phyloP scores from a whole-genome alignment of 2,329 filamentous ascomycete genomes.

The Arthrobotrys pseudoclavata region DNA sequence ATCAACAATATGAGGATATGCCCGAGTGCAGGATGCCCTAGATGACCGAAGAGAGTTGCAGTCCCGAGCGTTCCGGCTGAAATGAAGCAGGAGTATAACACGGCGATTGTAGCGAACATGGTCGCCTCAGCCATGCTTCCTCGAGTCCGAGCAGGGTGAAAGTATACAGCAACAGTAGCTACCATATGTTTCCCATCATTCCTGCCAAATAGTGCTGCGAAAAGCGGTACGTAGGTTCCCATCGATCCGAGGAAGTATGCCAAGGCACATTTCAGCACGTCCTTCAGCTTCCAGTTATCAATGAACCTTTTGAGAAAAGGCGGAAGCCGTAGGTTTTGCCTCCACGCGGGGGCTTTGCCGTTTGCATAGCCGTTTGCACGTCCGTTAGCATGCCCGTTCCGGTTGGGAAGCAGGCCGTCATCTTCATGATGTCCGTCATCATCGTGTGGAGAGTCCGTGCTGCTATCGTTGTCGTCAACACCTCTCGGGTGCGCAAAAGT shows the following conservation, averaged over 20 bases:
- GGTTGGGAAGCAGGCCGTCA: conserved; percentile 35
- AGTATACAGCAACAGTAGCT: conserved; percentile 75
- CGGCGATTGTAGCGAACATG: conserved; percentile 73
- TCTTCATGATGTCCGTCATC: conserved; percentile 39
- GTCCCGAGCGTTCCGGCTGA: conserved; percentile 75
- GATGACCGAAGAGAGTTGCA: conserved; percentile 73
- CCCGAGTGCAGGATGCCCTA: conserved; percentile 70
- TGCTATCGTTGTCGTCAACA: conserved; percentile 64
- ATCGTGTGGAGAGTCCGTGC: conserved; percentile 32
- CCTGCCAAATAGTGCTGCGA: conserved; percentile 72
- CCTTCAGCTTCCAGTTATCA: conserved; percentile 67
- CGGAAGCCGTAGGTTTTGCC: conserved; percentile 63
- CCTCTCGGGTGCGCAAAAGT: conserved; percentile 69
- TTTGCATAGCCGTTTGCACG: conserved; percentile 9
- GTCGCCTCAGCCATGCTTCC: conserved; percentile 77
- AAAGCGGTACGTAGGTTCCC: conserved; percentile 72
- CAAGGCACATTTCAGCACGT: conserved; percentile 76
- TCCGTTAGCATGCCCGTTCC: conserved; percentile 3
- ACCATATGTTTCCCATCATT: conserved; percentile 79
- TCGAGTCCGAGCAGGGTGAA: conserved; percentile 75
- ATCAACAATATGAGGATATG: conserved; percentile 75
- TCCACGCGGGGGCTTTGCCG: conserved; percentile 51
- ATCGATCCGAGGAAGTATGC: conserved; percentile 76
- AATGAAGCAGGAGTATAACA: conserved; percentile 74
- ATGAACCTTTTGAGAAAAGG: conserved; percentile 69